Evolutionary conservation across 495 filamentous ascomycete species (phyloP), one percentile per base, ranked within the genome.

Genomic region (Hypoxylon crocopeplum): DNA sequence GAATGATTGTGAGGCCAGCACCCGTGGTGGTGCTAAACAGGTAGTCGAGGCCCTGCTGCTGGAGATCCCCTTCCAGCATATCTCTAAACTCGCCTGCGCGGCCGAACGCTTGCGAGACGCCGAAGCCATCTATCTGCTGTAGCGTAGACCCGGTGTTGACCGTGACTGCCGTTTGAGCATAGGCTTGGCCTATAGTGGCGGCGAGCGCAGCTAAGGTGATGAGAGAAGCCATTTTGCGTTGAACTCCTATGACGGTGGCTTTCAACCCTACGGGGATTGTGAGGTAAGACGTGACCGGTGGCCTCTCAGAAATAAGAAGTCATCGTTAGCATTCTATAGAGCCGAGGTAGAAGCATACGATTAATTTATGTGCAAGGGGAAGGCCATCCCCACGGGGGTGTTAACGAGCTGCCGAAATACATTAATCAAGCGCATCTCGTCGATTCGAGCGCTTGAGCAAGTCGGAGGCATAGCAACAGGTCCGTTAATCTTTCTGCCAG

Each of bases 1-100:
- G 76, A 11, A 85, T 57, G 29, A 85, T 83, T 2, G 74, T 77
- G 20, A 85, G 68, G 8, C 82, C 82, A 10, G 79, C 82, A 8
- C 82, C 82, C 0, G 56, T 72, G 1, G 65, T 70, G 4, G 69
- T 71, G 62, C 68, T 75, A 67, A 82, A 83, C 0, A 85, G 67
- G 33, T 69, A 72, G 52, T 83, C 79, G 6, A 82, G 67, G 5
- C 69, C 77, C 15, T 73, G 52, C 21, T 64, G 66, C 33, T 68
- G 70, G 19, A 48, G 60, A 0, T 62, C 62, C 0, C 65, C 57
- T 5, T 58, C 54, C 6, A 64, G 25, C 15, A 74, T 48, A 39
- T 75, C 66, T 29, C 77, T 61, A 36, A 83, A 62, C 22, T 74
- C 69, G 20, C 67, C 64, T 2, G 76, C 77, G 10, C 79, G 72